Evolutionary conservation across 495 filamentous ascomycete species (phyloP).

Genomic region (Chaetomidium leptoderma): DNA sequence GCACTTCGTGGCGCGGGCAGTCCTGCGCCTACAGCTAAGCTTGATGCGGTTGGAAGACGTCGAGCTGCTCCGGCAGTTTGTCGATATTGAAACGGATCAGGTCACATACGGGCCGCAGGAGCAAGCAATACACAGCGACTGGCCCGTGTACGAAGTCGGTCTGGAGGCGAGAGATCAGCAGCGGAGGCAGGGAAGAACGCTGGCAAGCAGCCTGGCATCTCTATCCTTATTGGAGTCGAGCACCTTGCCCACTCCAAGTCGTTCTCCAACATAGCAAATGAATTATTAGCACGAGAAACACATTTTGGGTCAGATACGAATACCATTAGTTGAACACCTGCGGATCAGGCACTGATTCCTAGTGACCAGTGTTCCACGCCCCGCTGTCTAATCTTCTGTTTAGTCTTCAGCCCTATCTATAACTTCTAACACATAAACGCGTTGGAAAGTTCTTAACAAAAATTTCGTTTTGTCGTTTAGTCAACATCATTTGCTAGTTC

Average conservation of each 20-base stretch:
- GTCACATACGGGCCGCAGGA: slow-evolving; percentile 22
- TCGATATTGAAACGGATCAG: slow-evolving; percentile 21
- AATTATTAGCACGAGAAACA: background rate
- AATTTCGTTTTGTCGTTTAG: too few relatives aligned
- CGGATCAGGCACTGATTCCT: background rate
- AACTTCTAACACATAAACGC: too few relatives aligned
- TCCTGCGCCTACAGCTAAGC: slow-evolving; percentile 23
- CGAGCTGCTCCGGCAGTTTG: slow-evolving; percentile 22
- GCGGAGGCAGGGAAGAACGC: slow-evolving; percentile 8
- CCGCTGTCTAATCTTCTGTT: too few relatives aligned
- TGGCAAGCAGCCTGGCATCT: slow-evolving; percentile 18
- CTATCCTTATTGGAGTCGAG: slow-evolving; percentile 19
- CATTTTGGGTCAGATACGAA: background rate
- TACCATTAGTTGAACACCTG: background rate
- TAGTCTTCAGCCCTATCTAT: too few relatives aligned
- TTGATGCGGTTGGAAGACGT: slow-evolving; percentile 26
- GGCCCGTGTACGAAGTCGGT: slow-evolving; percentile 23
- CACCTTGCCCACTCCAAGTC: background rate
- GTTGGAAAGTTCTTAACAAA: too few relatives aligned
- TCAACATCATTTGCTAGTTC: too few relatives aligned
- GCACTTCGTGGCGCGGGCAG: slow-evolving; percentile 28
- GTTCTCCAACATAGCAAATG: slow-evolving; percentile 11
- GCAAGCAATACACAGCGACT: slow-evolving; percentile 25
- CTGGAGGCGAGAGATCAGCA: slow-evolving; percentile 18
- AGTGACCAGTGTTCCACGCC: too few relatives aligned